Conservation (phyloP, 192 early-diverging fungal genomes). For the Backusella circina region DNA sequence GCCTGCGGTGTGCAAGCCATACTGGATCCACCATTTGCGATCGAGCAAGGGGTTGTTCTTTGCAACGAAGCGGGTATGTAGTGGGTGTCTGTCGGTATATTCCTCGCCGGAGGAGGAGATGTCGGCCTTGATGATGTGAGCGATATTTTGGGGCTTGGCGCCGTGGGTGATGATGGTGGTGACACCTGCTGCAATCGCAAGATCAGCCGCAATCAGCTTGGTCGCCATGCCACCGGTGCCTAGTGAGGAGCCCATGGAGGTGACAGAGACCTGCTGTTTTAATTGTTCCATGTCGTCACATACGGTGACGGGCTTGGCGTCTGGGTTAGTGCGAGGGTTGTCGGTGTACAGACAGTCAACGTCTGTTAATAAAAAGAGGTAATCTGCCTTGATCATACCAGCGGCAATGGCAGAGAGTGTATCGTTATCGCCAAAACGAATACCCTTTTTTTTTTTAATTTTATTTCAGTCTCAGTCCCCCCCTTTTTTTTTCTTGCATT, state of each 20-base stretch:
- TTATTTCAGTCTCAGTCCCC: not conserved
- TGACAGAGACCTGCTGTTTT: constrained; percentile 77
- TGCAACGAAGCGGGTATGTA: constrained; percentile 89
- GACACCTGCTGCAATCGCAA: constrained; percentile 91
- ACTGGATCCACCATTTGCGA: constrained; percentile 98
- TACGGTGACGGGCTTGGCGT: constrained; percentile 77
- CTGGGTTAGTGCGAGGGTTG: constrained; percentile 90
- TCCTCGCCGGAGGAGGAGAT: constrained; percentile 23
- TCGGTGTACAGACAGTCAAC: constrained; percentile 97
- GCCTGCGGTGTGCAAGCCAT: constrained; percentile 86
- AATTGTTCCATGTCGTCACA: constrained; percentile 84
- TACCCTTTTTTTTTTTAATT: constrained; percentile 53
- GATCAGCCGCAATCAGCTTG: constrained; percentile 96
- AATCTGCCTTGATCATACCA: constrained; percentile 96
- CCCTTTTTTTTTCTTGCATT: not conserved
- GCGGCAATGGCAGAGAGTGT: constrained; percentile 96
- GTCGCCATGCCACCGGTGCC: constrained; percentile 99
- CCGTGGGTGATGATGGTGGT: constrained; percentile 86
- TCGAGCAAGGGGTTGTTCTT: constrained; percentile 85
- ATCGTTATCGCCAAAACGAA: constrained; percentile 99
- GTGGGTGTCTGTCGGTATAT: constrained; percentile 29
- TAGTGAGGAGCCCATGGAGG: constrained; percentile 79
- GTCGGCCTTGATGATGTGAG: constrained; percentile 63
- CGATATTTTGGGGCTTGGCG: constrained; percentile 71
- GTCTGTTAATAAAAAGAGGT: constrained; percentile 95